Conservation (phyloP, 257 asterid genomes). For the Henckelia pumila region DNA sequence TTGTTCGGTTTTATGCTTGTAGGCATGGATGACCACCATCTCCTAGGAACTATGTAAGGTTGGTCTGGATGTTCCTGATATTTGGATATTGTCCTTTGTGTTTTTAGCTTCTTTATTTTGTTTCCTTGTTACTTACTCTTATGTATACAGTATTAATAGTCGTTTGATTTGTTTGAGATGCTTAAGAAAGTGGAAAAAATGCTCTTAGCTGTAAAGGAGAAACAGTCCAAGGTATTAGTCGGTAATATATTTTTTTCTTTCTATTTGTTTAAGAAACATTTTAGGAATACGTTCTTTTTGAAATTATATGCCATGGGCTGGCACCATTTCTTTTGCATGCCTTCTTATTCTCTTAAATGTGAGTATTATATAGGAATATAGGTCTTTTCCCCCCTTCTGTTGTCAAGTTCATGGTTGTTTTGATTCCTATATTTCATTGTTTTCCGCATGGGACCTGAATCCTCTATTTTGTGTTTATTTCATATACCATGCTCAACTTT, state of each 20-base stretch:
- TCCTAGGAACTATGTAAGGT: too few relatives aligned
- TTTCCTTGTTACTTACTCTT: too few relatives aligned
- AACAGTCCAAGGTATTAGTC: conserved; percentile 64
- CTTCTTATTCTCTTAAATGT: background rate
- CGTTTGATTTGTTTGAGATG: too few relatives aligned
- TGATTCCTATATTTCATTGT: background rate
- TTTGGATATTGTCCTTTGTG: too few relatives aligned
- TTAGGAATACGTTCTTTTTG: background rate
- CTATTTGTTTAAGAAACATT: background rate
- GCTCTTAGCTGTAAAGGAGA: conserved; percentile 70
- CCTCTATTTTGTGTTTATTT: too few relatives aligned
- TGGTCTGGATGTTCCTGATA: too few relatives aligned
- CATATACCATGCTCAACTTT: background rate
- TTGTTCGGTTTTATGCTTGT: too few relatives aligned
- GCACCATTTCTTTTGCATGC: too few relatives aligned
- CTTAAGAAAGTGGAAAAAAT: conserved; percentile 91
- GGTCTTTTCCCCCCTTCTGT: background rate
- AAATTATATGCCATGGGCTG: conserved; percentile 9
- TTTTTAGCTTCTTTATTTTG: too few relatives aligned
- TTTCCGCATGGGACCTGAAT: background rate
- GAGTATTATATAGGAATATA: background rate
- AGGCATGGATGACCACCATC: too few relatives aligned
- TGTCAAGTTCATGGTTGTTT: background rate
- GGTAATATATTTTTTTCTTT: conserved; percentile 12
- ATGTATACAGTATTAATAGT: too few relatives aligned